Evolutionary conservation across 2,329 filamentous ascomycete genomes (phyloP).

Genomic region (Cryphonectria japonica): DNA sequence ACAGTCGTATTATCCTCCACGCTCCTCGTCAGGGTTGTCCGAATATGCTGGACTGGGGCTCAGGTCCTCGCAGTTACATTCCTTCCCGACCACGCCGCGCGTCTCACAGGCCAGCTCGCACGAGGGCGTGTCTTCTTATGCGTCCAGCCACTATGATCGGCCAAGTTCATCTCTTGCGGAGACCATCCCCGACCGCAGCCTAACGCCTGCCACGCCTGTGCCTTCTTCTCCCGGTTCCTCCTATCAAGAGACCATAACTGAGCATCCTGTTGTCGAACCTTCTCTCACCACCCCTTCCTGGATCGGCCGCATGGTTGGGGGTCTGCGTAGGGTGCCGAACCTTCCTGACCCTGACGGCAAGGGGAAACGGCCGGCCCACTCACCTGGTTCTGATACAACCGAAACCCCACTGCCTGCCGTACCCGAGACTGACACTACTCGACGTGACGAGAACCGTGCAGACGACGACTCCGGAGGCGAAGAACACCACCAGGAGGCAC

Average conservation of each 20-base stretch:
- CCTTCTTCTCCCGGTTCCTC: constrained; percentile 40
- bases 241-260: constrained; percentile 38
- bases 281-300: constrained; percentile 46
- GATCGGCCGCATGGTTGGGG: constrained; percentile 59
- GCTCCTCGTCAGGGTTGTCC: constrained; percentile 30
- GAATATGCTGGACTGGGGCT: constrained; percentile 35
- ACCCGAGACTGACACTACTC: constrained; percentile 39
- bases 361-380: constrained; percentile 42
- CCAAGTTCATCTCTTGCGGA: constrained; percentile 49
- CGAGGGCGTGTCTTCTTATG: constrained; percentile 52
- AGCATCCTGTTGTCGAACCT: constrained; percentile 36
- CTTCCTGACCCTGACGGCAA: constrained; percentile 50
- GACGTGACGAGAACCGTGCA: constrained; percentile 27
- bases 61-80: constrained; percentile 50
- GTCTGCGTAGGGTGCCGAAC: constrained; percentile 56
- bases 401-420: constrained; percentile 39
- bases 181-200: constrained; percentile 49
- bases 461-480: constrained; percentile 6
- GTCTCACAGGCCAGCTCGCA: constrained; percentile 50
- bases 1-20: constrained; percentile 24
- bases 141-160: constrained; percentile 50
- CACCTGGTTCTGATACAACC: constrained; percentile 34
- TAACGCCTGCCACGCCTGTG: constrained; percentile 41
- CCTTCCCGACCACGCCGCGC: constrained; percentile 41
- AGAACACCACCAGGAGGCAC: constrained; percentile 41